A percentile compares a stretch with the other conserved stretches of the same genome.
phyloP scores from a whole-genome alignment of 345 rosid genomes.

The Geranium brycei region DNA sequence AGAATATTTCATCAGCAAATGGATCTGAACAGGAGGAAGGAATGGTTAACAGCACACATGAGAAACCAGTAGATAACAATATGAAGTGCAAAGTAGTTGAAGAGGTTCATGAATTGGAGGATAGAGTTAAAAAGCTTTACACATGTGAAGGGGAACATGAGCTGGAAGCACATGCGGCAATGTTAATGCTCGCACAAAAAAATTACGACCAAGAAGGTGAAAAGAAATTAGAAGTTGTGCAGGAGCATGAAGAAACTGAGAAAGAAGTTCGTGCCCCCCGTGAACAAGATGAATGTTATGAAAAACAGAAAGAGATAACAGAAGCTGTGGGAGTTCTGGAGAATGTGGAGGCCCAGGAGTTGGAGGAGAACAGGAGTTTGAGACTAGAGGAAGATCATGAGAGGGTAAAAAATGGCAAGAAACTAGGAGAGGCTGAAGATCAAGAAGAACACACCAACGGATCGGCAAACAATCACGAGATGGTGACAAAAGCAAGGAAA shows the following conservation, averaged over 20 bases:
- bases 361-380: slow-evolving; percentile 13
- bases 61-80: slow-evolving; percentile 23
- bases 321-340: slow-evolving; percentile 19
- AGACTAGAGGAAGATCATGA: slow-evolving; percentile 11
- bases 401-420: slow-evolving; percentile 14
- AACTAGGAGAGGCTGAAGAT: background rate
- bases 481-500: background rate
- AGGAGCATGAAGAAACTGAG: slow-evolving; percentile 16
- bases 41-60: slow-evolving; percentile 11
- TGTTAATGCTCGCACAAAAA: slow-evolving; percentile 16
- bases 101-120: slow-evolving; percentile 22
- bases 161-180: slow-evolving; percentile 12
- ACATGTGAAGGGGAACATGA: slow-evolving; percentile 18
- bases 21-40: slow-evolving; percentile 17
- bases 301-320: slow-evolving; percentile 21
- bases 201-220: slow-evolving; percentile 22
- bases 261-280: slow-evolving; percentile 1
- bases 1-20: slow-evolving; percentile 16
- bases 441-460: background rate
- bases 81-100: slow-evolving; percentile 18
- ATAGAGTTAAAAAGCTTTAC: slow-evolving; percentile 21
- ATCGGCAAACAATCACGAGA: slow-evolving; percentile 10
- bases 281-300: slow-evolving; percentile 18
- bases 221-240: slow-evolving; percentile 13
- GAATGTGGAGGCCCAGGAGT: slow-evolving; percentile 16